Evolutionary conservation across 306 rosid genomes (phyloP).

Genomic region (Cucurbita moschata): DNA sequence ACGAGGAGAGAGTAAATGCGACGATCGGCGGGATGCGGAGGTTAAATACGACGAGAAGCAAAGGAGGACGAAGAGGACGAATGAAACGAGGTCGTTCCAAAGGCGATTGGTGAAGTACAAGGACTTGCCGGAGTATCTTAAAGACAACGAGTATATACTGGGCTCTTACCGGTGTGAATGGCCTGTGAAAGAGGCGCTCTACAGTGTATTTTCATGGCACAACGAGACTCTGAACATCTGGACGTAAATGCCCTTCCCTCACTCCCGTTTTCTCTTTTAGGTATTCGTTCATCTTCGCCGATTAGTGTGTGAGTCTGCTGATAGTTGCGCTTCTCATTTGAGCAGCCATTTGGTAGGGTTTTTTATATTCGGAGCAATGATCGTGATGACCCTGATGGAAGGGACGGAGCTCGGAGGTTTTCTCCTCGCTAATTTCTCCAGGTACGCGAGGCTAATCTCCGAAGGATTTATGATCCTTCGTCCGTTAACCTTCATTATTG

Average conservation of each 20-base stretch:
- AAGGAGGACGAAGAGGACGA: constrained; percentile 7
- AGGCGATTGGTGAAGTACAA: constrained; percentile 43
- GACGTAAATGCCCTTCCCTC: constrained; percentile 33
- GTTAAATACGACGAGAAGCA: not conserved
- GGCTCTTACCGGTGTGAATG: constrained; percentile 76
- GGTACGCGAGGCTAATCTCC: constrained; percentile 20
- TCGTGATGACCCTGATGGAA: constrained; percentile 32
- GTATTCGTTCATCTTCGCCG: not conserved
- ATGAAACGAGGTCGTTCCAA: constrained; percentile 4
- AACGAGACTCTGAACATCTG: constrained; percentile 86
- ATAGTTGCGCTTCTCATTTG: not conserved
- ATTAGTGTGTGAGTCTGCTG: not conserved
- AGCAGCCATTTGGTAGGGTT: constrained; percentile 69
- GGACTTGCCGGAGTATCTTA: constrained; percentile 65
- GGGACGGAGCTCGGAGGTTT: constrained; percentile 20
- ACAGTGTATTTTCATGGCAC: constrained; percentile 69
- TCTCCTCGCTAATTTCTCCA: constrained; percentile 27
- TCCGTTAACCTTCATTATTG: not conserved
- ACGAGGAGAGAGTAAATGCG: not conserved
- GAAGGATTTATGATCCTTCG: not conserved
- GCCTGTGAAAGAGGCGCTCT: constrained; percentile 57
- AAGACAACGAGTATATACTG: constrained; percentile 75
- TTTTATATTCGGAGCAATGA: constrained; percentile 40
- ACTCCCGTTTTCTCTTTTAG: not conserved
- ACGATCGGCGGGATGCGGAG: not conserved